Evolutionary conservation across 2,329 filamentous ascomycete species (phyloP).

Genomic region (Arthrobotrys sinensis): DNA sequence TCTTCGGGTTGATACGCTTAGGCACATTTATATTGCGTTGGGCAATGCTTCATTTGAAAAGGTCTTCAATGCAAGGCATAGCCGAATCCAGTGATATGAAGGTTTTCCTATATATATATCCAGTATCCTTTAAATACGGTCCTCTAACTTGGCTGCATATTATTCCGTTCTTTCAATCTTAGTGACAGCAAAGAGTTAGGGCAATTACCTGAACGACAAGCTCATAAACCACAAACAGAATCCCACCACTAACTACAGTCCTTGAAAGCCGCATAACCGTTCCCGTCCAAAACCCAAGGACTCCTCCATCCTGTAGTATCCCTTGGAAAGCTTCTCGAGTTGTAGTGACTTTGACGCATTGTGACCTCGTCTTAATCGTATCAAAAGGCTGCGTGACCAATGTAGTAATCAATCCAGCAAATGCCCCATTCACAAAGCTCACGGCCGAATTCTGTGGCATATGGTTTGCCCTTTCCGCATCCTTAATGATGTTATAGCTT

Average conservation of each 20-base stretch:
- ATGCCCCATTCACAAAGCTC: conserved; percentile 76
- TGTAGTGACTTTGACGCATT: conserved; percentile 74
- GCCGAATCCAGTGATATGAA: conserved; percentile 48
- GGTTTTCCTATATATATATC: conserved; percentile 34
- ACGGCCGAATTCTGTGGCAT: conserved; percentile 71
- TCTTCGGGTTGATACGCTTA: too few relatives aligned
- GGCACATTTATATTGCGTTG: too few relatives aligned
- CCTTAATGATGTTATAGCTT: conserved; percentile 70
- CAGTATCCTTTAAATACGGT: not conserved
- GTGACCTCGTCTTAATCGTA: conserved; percentile 76
- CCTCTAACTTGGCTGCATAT: not conserved
- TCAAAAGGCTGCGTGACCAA: conserved; percentile 76
- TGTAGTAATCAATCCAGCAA: conserved; percentile 76
- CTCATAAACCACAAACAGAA: conserved; percentile 47
- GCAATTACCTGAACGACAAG: conserved; percentile 36
- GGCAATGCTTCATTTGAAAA: too few relatives aligned
- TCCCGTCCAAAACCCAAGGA: conserved; percentile 77
- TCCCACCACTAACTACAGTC: conserved; percentile 73
- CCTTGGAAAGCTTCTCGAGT: conserved; percentile 73
- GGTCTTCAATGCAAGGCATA: conserved; percentile 40
- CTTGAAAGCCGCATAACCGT: conserved; percentile 78
- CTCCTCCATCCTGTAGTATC: conserved; percentile 73
- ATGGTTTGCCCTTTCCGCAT: conserved; percentile 61
- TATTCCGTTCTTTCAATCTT: not conserved
- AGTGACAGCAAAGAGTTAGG: not conserved